Percentiles rank a stretch among this genome's conserved stretches.
phyloP scores from a whole-genome alignment of 2,329 filamentous ascomycete species.

The Penicillium carneum region DNA sequence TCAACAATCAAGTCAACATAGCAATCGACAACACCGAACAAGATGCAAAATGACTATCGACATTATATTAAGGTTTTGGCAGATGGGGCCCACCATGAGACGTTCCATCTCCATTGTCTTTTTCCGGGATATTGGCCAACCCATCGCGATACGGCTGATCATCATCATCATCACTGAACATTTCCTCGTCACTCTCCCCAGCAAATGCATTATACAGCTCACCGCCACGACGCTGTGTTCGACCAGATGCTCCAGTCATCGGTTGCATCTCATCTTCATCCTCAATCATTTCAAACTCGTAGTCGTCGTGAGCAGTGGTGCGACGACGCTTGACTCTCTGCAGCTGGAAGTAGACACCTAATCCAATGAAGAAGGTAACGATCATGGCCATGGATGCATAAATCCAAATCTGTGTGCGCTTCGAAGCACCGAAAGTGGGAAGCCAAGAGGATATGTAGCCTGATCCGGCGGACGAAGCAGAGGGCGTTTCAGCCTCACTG shows the following conservation, averaged over 20 bases:
- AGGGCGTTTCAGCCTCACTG: constrained; percentile 22
- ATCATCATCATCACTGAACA: constrained; percentile 57
- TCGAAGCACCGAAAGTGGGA: constrained; percentile 87
- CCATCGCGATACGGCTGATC: constrained; percentile 46
- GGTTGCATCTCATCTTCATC: constrained; percentile 70
- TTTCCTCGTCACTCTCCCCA: constrained; percentile 81
- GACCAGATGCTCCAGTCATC: constrained; percentile 58
- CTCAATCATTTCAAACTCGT: constrained; percentile 92
- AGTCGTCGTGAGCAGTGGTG: constrained; percentile 78
- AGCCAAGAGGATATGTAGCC: constrained; percentile 82
- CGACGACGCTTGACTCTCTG: constrained; percentile 78
- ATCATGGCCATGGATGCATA: constrained; percentile 87
- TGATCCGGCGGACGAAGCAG: constrained; percentile 47
- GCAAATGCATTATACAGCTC: constrained; percentile 98
- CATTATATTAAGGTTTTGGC: constrained; percentile 29
- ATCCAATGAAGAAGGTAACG: constrained; percentile 77
- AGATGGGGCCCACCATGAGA: constrained; percentile 18
- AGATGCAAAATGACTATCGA: constrained; percentile 29
- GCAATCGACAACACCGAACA: constrained; percentile 23
- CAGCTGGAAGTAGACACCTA: constrained; percentile 82
- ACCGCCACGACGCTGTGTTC: constrained; percentile 70
- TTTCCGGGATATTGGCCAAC: constrained; percentile 31
- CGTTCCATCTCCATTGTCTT: constrained; percentile 30
- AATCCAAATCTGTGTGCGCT: constrained; percentile 90
- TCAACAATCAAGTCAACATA: constrained; percentile 23